These are phyloP conservation scores for Rhododendron molle DNA, from an alignment of 148 eudicot genomes.

Conservation along the genomic window DNA sequence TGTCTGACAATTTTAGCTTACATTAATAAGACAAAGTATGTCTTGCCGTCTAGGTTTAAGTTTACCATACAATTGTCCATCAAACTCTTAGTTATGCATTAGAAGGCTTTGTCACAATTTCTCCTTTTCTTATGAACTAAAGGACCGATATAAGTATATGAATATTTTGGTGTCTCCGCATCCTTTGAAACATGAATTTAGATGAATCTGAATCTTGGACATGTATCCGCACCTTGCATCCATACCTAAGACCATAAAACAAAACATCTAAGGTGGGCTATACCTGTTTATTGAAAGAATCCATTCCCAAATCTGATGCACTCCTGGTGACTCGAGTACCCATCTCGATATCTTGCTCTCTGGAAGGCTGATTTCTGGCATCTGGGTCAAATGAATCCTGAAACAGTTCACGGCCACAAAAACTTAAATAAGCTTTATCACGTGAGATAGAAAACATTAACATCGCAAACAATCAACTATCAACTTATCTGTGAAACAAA, in stretches of 20 bases:
- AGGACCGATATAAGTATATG: neutral
- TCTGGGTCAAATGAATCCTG: constrained; percentile 45
- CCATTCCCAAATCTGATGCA: constrained; percentile 47
- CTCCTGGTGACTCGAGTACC: constrained; percentile 38
- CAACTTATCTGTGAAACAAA: neutral
- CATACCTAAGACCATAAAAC: neutral
- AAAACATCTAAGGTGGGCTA: neutral
- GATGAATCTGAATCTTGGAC: neutral
- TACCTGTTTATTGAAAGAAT: constrained; percentile 50
- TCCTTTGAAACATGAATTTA: neutral
- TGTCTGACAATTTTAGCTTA: neutral
- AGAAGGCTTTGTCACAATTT: neutral
- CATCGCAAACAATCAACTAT: neutral
- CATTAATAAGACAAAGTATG: neutral
- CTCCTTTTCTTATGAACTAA: neutral
- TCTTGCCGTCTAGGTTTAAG: neutral
- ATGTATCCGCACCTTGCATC: neutral
- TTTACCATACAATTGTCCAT: neutral
- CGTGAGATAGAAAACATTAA: neutral
- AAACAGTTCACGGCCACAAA: constrained; percentile 6
- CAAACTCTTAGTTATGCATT: neutral
- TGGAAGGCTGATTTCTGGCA: constrained; percentile 24
- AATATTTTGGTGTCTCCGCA: neutral
- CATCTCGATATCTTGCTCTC: constrained; percentile 48
- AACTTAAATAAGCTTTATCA: neutral